Conservation (phyloP, 129 eudicot genomes). For the Dittrichia graveolens region DNA sequence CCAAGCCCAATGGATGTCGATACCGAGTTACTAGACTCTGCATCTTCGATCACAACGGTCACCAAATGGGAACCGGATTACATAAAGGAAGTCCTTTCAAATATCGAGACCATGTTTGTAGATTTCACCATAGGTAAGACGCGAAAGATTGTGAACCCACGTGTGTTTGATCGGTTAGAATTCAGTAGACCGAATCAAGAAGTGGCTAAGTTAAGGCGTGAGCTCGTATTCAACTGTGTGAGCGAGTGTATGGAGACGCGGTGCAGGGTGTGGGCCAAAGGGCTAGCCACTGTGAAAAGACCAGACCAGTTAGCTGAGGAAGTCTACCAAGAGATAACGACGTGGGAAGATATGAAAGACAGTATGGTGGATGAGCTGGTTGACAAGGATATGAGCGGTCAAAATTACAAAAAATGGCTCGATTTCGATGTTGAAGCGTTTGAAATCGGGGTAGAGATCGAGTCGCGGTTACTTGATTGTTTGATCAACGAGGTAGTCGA, state of each 20-base stretch:
- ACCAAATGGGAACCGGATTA: conserved; percentile 66
- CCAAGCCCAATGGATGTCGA: conserved; percentile 46
- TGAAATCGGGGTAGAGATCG: conserved; percentile 70
- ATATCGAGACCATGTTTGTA: conserved; percentile 61
- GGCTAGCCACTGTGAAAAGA: conserved; percentile 46
- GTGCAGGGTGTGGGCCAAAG: conserved; percentile 66
- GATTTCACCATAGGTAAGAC: conserved; percentile 65
- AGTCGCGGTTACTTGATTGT: conserved; percentile 58
- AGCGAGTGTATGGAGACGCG: conserved; percentile 66
- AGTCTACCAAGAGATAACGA: conserved; percentile 62
- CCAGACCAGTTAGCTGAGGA: conserved; percentile 64
- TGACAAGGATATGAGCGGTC: conserved; percentile 84
- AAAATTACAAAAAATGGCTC: conserved; percentile 65
- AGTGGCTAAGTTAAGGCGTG: conserved; percentile 41
- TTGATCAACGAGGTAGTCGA: conserved; percentile 77
- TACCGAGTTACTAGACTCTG: conserved; percentile 77
- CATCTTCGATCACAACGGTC: conserved; percentile 52
- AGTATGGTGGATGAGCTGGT: conserved; percentile 92
- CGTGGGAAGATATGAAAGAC: conserved; percentile 65
- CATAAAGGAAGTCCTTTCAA: conserved; percentile 47
- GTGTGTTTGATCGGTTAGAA: conserved; percentile 65
- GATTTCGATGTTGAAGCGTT: conserved; percentile 63
- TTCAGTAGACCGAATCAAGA: conserved; percentile 26
- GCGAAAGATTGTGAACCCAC: conserved; percentile 58
- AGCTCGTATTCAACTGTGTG: conserved; percentile 73